Percentiles rank a stretch among this genome's conserved stretches.
These are phyloP conservation scores for Lepiota brunneoincarnata DNA, from an alignment of 768 basidiomycete genomes.

Conservation along the genomic window DNA sequence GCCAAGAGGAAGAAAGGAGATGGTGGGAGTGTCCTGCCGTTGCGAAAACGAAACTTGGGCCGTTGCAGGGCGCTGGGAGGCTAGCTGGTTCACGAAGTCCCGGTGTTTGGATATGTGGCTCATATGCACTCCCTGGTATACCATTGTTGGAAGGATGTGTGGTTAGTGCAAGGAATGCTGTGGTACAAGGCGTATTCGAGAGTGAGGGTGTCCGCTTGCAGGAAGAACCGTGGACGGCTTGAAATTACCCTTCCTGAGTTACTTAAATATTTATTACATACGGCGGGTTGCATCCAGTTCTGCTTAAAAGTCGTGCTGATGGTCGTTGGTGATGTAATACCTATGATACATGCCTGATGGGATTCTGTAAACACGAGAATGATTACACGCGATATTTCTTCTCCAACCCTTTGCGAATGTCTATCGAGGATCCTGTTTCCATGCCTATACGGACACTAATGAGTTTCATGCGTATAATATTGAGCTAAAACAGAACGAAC, in stretches of 20 bases:
- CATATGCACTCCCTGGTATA: constrained; percentile 69
- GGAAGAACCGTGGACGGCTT: constrained; percentile 20
- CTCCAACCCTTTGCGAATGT: constrained; percentile 68
- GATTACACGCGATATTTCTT: constrained; percentile 49
- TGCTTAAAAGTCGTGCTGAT: constrained; percentile 12
- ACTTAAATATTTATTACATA: neutral
- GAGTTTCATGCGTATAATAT: neutral
- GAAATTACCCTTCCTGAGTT: neutral
- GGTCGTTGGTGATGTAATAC: constrained; percentile 6
- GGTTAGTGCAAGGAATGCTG: constrained; percentile 60
- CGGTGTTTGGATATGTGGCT: constrained; percentile 70
- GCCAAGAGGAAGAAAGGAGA: constrained; percentile 28
- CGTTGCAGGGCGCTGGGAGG: constrained; percentile 49
- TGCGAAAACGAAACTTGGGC: constrained; percentile 37
- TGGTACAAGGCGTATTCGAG: constrained; percentile 39
- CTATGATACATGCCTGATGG: too few relatives aligned
- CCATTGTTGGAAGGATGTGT: constrained; percentile 82
- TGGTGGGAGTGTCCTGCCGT: constrained; percentile 46
- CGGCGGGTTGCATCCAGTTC: neutral
- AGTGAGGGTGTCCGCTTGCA: constrained; percentile 30
- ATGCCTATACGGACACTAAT: constrained; percentile 39
- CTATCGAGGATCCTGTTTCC: constrained; percentile 46
- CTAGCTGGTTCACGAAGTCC: constrained; percentile 28
- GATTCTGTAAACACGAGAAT: neutral
- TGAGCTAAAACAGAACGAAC: constrained; percentile 34